Evolutionary conservation across 768 basidiomycete species (phyloP), one percentile per base, ranked within the genome.

Genomic region (Termitomyces heimii): DNA sequence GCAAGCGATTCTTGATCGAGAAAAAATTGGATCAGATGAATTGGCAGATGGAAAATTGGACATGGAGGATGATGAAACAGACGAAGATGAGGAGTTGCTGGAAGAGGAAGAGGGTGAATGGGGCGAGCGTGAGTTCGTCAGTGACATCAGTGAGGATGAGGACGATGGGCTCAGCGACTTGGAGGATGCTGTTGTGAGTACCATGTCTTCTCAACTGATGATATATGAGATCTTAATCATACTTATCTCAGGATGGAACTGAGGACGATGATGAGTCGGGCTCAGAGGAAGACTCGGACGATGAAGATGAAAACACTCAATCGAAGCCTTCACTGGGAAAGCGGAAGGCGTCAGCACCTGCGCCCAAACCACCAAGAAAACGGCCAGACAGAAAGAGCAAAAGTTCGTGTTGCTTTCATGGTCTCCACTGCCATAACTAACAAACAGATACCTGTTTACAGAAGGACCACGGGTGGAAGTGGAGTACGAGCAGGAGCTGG

Each of bases 401-500:
- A 63, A 81, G 86, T 83, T 68, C 62, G 82, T 77, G 54, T 46
- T 28, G 49, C 50, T n/a, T 49, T 43, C 47, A 32, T 47, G 22
- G 32, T 48, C 49, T 42, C 13, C 18, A 16, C 26, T 20, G 4
- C 35, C 24, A 31, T 24, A 46, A 31, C 28, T 55, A 20, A 54
- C 3, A 26, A 52, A 54, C 3, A 22, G 51, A 51, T 29, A 58
- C 26, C 48, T 45, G 56, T 45, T 44, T 51, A 10, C 69, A 87
- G 86, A 79, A 65, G 89, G 86, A 20, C 88, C 93, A 14, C 79
- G 87, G 62, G 88, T 98, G 66, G 92, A 98, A 69, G 88, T 98
- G 65, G 96, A 98, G 72, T 97, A 97, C 83, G 95, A 98, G 71
- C 84, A 92, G 69, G 95, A 97, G 74, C 78, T 89, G 71, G 92